These are phyloP conservation scores for Candida schatavii DNA, from an alignment of 805 yeast species.

Conservation along the genomic window DNA sequence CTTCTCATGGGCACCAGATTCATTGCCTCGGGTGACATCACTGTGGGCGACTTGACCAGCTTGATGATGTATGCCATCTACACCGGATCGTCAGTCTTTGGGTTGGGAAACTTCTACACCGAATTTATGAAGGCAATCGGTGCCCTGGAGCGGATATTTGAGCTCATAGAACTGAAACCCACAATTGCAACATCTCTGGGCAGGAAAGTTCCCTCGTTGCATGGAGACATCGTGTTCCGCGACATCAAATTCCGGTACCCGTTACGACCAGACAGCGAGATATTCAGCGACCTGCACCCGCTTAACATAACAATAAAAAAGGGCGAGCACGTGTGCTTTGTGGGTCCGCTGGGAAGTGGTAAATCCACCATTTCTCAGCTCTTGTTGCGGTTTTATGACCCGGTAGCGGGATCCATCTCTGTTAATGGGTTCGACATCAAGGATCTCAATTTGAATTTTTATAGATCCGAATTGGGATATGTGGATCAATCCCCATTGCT, in stretches of 20 bases:
- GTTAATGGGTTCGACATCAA: slow-evolving; percentile 65
- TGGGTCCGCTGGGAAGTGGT: slow-evolving; percentile 97
- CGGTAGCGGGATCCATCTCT: slow-evolving; percentile 57
- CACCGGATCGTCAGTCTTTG: slow-evolving; percentile 90
- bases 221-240: slow-evolving; percentile 59
- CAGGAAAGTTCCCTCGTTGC: slow-evolving; percentile 34
- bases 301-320: slow-evolving; percentile 51
- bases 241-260: slow-evolving; percentile 77
- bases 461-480: slow-evolving; percentile 75
- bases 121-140: slow-evolving; percentile 98
- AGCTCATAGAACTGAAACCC: slow-evolving; percentile 76
- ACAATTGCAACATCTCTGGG: slow-evolving; percentile 69
- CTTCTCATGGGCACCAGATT: slow-evolving; percentile 78
- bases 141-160: slow-evolving; percentile 89
- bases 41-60: slow-evolving; percentile 86
- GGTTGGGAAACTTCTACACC: slow-evolving; percentile 85
- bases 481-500: slow-evolving; percentile 92
- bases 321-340: slow-evolving; percentile 90
- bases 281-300: slow-evolving; percentile 55
- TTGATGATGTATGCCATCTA: slow-evolving; percentile 95
- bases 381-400: slow-evolving; percentile 81
- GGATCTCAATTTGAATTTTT: slow-evolving; percentile 66
- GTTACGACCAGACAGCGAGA: slow-evolving; percentile 67
- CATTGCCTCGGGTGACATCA: slow-evolving; percentile 71
- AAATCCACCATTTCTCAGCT: slow-evolving; percentile 85